phyloP scores from a whole-genome alignment of 768 basidiomycete species.

The Tulasnella sp. region DNA sequence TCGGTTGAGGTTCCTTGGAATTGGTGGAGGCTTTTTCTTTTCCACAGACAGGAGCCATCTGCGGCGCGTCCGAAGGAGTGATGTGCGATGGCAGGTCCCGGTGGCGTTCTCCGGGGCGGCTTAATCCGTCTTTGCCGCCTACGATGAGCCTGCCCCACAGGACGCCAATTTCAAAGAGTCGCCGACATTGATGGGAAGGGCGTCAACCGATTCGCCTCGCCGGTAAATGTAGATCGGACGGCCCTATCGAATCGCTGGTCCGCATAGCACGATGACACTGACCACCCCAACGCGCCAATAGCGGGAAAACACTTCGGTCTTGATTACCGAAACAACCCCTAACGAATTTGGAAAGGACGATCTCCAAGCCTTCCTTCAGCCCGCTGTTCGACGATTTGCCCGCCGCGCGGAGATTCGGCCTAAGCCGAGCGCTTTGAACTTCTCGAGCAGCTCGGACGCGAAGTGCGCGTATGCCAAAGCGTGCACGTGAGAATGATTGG shows the following conservation, averaged over 20 bases:
- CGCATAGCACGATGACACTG: neutral
- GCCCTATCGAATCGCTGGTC: slow-evolving; percentile 53
- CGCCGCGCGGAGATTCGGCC: slow-evolving; percentile 41
- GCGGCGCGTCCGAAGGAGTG: slow-evolving; percentile 21
- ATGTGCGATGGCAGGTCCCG: slow-evolving; percentile 16
- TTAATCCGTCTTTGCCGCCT: neutral
- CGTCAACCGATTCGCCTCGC: slow-evolving; percentile 45
- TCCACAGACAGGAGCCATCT: slow-evolving; percentile 9
- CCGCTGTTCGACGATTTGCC: slow-evolving; percentile 47
- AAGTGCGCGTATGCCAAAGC: slow-evolving; percentile 65
- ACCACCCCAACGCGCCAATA: slow-evolving; percentile 56
- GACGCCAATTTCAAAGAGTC: slow-evolving; percentile 62
- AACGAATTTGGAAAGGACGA: slow-evolving; percentile 60
- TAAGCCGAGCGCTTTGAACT: slow-evolving; percentile 61
- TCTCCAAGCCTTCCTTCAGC: slow-evolving; percentile 66
- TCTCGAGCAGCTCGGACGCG: slow-evolving; percentile 67
- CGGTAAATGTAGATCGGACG: slow-evolving; percentile 46
- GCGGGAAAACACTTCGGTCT: slow-evolving; percentile 56
- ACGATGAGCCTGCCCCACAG: slow-evolving; percentile 73
- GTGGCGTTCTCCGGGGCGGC: neutral
- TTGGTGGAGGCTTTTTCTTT: neutral
- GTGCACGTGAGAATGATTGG: slow-evolving; percentile 58
- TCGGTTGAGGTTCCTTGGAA: neutral
- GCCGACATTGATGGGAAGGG: slow-evolving; percentile 60
- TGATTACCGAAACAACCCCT: slow-evolving; percentile 59